phyloP scores from a whole-genome alignment of 179 eudicot genomes.

The Patellifolia procumbens region DNA sequence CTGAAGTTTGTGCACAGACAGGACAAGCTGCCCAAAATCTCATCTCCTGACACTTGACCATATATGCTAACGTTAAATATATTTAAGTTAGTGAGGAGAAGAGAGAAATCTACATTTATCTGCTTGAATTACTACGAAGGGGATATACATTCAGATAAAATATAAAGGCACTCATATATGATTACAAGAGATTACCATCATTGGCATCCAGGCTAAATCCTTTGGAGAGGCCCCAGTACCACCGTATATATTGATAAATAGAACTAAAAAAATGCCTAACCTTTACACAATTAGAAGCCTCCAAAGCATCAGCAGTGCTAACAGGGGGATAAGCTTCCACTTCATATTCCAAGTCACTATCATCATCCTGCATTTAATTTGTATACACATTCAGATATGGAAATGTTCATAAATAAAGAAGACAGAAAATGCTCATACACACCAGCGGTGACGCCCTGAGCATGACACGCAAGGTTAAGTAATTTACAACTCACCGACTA shows the following conservation, averaged over 20 bases:
- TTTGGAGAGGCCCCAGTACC: background rate
- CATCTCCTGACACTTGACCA: background rate
- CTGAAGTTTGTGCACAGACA: too few relatives aligned
- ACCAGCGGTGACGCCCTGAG: too few relatives aligned
- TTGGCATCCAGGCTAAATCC: background rate
- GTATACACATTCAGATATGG: background rate
- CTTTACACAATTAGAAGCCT: constrained; percentile 78
- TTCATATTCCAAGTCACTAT: constrained; percentile 86
- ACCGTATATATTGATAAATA: background rate
- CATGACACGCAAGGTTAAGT: background rate
- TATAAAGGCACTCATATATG: background rate
- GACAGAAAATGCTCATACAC: background rate
- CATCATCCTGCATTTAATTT: constrained; percentile 60
- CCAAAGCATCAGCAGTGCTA: constrained; percentile 53
- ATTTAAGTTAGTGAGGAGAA: too few relatives aligned
- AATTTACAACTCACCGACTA: background rate
- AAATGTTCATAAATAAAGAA: background rate
- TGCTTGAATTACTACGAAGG: background rate
- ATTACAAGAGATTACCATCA: too few relatives aligned
- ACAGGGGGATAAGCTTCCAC: constrained; percentile 65
- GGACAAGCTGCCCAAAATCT: background rate
- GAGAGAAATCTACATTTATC: background rate
- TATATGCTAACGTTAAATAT: background rate
- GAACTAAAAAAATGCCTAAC: constrained; percentile 24
- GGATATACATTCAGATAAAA: background rate